Evolutionary conservation across 1,284 basidiomycete species (phyloP), one percentile per base, ranked within the genome.

Genomic region (Ustilago crameri): DNA sequence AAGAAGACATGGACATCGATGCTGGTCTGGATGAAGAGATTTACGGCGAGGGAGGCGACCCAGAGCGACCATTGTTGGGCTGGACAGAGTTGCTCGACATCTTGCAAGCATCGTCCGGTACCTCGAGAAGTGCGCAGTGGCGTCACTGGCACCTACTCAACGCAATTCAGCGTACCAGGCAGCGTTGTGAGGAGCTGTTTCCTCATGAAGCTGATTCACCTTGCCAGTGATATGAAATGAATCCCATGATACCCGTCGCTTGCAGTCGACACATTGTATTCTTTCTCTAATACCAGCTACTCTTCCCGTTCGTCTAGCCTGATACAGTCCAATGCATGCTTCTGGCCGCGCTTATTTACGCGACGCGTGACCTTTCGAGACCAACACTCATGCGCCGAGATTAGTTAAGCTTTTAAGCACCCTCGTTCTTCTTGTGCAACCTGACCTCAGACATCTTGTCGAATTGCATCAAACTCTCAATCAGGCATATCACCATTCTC

Each of bases 91-190:
- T 66, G 48, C 41, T 66, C 12, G 48, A 55, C 32, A 59, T 51
- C 8, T 44, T 66, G 12, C 48, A 66, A 32, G 54, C 56, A 9
- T 55, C 52, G 2, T 56, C 41, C 5, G 63, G 56, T 41, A 49
- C 9, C 27, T 66, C 63, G 9, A 59, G 54, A 14, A 43, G 51
- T 0, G 26, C 56, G 34, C 56, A 66, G 15, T 66, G 63, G 63
- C 54, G 63, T 20, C 59, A 66, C 15, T 66, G 63, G 63, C 63
- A 66, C 14, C 35, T 66, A 49, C 56, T 66, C 44, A 45, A 48
- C 18, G 63, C 63, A 17, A 45, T 66, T 9, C 38, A 50, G 17
- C 50, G 45, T n/a, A 66, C 63, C 0, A 37, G 56, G 27, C 23
- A 43, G 41, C 47, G 63, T 2, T 66, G 63, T 27, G 52, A 60